Conservation (phyloP, 2,329 filamentous ascomycete species). For the Alternaria viburni region DNA sequence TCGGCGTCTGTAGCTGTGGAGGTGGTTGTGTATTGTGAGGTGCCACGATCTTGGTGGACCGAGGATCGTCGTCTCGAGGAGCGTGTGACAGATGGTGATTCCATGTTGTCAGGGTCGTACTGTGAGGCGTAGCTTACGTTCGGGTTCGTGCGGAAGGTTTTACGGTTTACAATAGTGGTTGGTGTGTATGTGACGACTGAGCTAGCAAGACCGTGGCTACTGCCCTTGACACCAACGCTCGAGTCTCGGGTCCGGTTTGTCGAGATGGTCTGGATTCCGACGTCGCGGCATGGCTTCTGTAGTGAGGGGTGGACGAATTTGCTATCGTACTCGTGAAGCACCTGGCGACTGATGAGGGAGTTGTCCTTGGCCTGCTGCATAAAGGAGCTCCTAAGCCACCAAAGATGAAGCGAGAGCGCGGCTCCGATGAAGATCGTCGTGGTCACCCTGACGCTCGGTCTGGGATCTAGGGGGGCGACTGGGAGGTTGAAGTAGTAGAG, state of each 20-base stretch:
- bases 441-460: conserved; percentile 84
- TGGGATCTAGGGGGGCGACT: conserved; percentile 73
- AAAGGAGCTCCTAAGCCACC: conserved; percentile 75
- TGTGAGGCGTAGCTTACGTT: conserved; percentile 81
- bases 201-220: conserved; percentile 50
- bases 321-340: conserved; percentile 92
- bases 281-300: conserved; percentile 78
- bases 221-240: conserved; percentile 48
- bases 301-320: conserved; percentile 93
- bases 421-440: conserved; percentile 78
- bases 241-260: conserved; percentile 42
- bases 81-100: conserved; percentile 19
- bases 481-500: conserved; percentile 90
- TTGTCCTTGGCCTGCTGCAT: conserved; percentile 85
- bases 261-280: conserved; percentile 75
- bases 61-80: conserved; percentile 36
- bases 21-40: conserved; percentile 44
- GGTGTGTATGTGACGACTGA: conserved; percentile 69
- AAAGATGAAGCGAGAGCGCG: conserved; percentile 78
- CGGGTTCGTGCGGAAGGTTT: conserved; percentile 79
- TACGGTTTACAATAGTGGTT: conserved; percentile 68
- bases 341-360: conserved; percentile 84
- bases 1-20: conserved; percentile 45
- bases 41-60: conserved; percentile 26
- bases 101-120: conserved; percentile 69